These are phyloP conservation scores for Pythium volutum DNA, from an alignment of 352 stramenopile genomes.

Conservation along the genomic window DNA sequence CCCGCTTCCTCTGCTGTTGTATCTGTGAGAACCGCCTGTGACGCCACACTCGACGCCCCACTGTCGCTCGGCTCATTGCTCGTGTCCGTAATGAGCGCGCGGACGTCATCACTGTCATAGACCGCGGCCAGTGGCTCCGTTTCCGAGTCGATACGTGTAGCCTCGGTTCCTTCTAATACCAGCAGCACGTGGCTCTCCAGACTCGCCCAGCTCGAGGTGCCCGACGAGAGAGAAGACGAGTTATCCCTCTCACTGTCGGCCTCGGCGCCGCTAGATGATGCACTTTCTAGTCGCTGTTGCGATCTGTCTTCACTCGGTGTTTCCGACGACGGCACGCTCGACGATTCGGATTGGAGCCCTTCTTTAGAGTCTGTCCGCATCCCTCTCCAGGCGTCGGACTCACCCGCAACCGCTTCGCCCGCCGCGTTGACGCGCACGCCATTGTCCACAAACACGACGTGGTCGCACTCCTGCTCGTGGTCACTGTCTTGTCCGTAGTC, in stretches of 20 bases:
- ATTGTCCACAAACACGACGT: slow-evolving; percentile 16
- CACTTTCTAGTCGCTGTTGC: no score
- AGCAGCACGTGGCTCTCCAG: slow-evolving; percentile 19
- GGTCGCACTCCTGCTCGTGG: background rate
- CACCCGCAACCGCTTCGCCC: background rate
- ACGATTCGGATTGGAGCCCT: background rate
- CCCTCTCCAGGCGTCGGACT: background rate
- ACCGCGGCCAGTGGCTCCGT: slow-evolving; percentile 1
- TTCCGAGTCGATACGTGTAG: slow-evolving; percentile 1
- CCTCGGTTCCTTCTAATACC: slow-evolving; percentile 1
- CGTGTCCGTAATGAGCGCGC: background rate
- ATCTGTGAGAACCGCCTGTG: background rate
- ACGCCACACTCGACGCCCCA: background rate
- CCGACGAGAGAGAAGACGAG: background rate
- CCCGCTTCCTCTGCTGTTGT: background rate
- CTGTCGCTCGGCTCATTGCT: background rate
- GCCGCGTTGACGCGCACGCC: slow-evolving; percentile 7
- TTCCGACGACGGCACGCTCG: background rate
- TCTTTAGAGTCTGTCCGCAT: background rate
- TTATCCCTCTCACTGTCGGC: slow-evolving; percentile 3
- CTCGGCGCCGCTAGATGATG: slow-evolving; percentile 16
- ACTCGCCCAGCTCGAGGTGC: slow-evolving; percentile 15
- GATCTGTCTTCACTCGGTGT: background rate
- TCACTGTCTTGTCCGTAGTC: background rate
- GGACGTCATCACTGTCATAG: slow-evolving; percentile 10